These are phyloP conservation scores for Plantago ovata DNA, from an alignment of 257 asterid genomes.

Conservation along the genomic window DNA sequence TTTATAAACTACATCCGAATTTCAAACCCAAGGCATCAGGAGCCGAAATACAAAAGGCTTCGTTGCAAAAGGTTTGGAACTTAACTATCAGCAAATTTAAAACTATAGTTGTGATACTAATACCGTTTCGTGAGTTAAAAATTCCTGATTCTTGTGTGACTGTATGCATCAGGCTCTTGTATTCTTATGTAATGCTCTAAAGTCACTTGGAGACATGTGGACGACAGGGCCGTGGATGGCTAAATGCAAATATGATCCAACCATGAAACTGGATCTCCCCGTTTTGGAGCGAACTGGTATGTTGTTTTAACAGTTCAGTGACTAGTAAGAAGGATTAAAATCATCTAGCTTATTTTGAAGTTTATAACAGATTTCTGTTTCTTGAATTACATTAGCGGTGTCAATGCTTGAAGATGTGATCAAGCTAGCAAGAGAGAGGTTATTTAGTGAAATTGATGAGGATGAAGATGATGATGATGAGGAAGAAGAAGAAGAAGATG, in stretches of 20 bases:
- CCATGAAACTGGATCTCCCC: conserved; percentile 28
- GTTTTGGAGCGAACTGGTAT: conserved; percentile 50
- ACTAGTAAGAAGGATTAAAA: not conserved
- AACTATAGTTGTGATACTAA: not conserved
- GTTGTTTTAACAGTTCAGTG: conserved; percentile 2
- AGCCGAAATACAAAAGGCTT: conserved; percentile 43
- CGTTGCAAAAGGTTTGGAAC: conserved; percentile 54
- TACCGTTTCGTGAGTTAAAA: not conserved
- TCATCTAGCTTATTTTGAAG: conserved; percentile 2
- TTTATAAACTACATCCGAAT: conserved; percentile 46
- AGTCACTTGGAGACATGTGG: conserved; percentile 78
- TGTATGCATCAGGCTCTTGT: conserved; percentile 46
- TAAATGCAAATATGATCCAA: conserved; percentile 42
- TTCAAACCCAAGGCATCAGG: conserved; percentile 26
- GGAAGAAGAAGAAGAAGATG: conserved; percentile 54
- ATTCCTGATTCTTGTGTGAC: not conserved
- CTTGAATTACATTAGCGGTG: conserved; percentile 33
- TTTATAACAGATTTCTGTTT: not conserved
- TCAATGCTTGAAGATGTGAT: conserved; percentile 64
- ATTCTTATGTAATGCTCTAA: conserved; percentile 52
- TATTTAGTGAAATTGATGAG: conserved; percentile 64
- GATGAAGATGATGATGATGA: conserved; percentile 59
- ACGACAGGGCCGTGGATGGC: conserved; percentile 70
- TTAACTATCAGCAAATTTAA: not conserved
- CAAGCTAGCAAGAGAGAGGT: conserved; percentile 60